Conservation (phyloP, 305 asterid genomes). For the Fraxinus albicans region DNA sequence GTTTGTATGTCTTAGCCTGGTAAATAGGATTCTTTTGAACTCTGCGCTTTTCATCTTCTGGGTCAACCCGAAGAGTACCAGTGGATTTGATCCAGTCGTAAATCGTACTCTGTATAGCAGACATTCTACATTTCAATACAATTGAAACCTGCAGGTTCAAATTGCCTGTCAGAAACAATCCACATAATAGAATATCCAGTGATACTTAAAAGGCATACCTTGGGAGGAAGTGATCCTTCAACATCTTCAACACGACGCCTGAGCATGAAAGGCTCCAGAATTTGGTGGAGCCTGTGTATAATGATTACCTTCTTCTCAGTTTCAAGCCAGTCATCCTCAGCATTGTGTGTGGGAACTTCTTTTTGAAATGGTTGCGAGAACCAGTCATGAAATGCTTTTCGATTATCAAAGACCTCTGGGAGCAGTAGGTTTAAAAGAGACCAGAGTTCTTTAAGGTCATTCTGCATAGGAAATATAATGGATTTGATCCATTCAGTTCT, state of each 20-base stretch:
- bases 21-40: conserved; percentile 70
- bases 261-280: conserved; percentile 99
- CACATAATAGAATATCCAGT: conserved; percentile 17
- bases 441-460: conserved; percentile 99
- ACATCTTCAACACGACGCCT: conserved; percentile 99
- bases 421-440: conserved; percentile 93
- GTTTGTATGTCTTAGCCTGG: conserved; percentile 76
- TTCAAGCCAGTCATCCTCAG: conserved; percentile 99
- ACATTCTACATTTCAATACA: conserved; percentile 93
- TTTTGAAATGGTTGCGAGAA: conserved; percentile 97
- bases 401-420: conserved; percentile 97
- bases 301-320: conserved; percentile 98
- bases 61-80: conserved; percentile 94
- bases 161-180: conserved; percentile 30
- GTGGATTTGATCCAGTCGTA: conserved; percentile 99
- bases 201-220: conserved; percentile 49
- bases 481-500: conserved; percentile 9
- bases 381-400: conserved; percentile 99
- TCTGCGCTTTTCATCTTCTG: conserved; percentile 88
- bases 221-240: conserved; percentile 99
- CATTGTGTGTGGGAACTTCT: conserved; percentile 78
- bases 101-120: conserved; percentile 88
- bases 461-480: conserved; percentile 52
- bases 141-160: conserved; percentile 77
- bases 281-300: conserved; percentile 98